phyloP scores from a whole-genome alignment of 768 basidiomycete species.

The Naganishia antarctica region DNA sequence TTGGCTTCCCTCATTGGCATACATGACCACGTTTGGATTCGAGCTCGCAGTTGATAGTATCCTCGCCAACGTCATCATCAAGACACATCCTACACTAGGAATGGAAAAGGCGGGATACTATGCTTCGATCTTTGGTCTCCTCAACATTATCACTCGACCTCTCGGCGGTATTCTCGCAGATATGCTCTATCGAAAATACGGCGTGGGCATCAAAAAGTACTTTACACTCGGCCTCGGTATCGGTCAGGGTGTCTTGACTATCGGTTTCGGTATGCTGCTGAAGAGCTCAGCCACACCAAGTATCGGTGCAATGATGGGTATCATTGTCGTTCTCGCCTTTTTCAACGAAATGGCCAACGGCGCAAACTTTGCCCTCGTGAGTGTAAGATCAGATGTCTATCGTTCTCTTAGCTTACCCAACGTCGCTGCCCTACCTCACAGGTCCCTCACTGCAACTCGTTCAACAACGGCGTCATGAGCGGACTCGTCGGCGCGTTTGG shows the following conservation, averaged over 20 bases:
- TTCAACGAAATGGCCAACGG: slow-evolving; percentile 55
- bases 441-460: slow-evolving; percentile 56
- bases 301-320: slow-evolving; percentile 30
- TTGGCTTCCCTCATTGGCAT: slow-evolving; percentile 58
- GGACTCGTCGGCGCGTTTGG: slow-evolving; percentile 22
- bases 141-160: slow-evolving; percentile 57
- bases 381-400: neutral
- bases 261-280: slow-evolving; percentile 53
- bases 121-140: slow-evolving; percentile 52
- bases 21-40: slow-evolving; percentile 59
- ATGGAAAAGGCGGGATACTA: slow-evolving; percentile 58
- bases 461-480: slow-evolving; percentile 33
- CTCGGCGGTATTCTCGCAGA: slow-evolving; percentile 56
- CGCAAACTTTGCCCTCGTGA: slow-evolving; percentile 42
- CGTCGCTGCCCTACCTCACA: slow-evolving; percentile 37
- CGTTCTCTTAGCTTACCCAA: slow-evolving; percentile 16
- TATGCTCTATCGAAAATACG: slow-evolving; percentile 50
- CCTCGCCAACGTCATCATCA: slow-evolving; percentile 54
- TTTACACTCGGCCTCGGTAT: slow-evolving; percentile 53
- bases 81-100: slow-evolving; percentile 51
- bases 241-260: slow-evolving; percentile 52
- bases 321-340: slow-evolving; percentile 50
- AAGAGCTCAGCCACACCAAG: slow-evolving; percentile 6
- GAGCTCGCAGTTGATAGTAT: slow-evolving; percentile 60
- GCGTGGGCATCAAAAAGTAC: slow-evolving; percentile 54